Percentiles rank a stretch among this genome's conserved stretches.
Evolutionary conservation across 1,284 basidiomycete species (phyloP).

Genomic region (Boletus albobrunnescens): DNA sequence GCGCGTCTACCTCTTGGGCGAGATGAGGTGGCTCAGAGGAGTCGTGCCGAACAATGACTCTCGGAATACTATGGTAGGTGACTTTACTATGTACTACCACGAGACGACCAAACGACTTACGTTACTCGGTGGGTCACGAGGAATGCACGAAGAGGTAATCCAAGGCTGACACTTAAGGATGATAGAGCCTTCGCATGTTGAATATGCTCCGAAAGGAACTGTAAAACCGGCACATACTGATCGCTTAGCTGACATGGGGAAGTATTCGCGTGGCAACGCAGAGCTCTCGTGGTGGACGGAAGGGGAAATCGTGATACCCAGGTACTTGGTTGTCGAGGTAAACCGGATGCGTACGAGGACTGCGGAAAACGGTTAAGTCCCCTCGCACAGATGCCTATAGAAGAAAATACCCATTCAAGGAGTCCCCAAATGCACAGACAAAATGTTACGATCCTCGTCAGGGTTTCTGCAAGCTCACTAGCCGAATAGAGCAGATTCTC

Average conservation of each 20-base stretch:
- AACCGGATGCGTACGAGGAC: constrained; percentile 17
- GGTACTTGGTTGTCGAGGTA: constrained; percentile 6
- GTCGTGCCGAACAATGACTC: background rate
- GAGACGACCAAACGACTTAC: constrained; percentile 13
- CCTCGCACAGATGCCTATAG: background rate
- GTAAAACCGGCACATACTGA: constrained; percentile 20
- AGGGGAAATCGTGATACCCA: constrained; percentile 15
- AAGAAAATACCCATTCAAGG: constrained; percentile 24
- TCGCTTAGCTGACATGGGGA: constrained; percentile 8
- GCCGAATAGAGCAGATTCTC: constrained; percentile 7
- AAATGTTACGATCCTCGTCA: constrained; percentile 18
- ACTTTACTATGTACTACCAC: background rate
- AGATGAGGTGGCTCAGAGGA: background rate
- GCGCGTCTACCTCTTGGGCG: constrained; percentile 3
- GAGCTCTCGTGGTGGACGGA: constrained; percentile 4
- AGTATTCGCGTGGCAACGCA: constrained; percentile 3
- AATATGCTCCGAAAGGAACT: constrained; percentile 30
- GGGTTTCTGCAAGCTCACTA: constrained; percentile 14
- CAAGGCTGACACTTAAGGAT: constrained; percentile 21
- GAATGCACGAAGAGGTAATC: constrained; percentile 23
- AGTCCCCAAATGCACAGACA: constrained; percentile 25
- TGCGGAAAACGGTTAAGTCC: constrained; percentile 13
- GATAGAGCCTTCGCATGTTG: constrained; percentile 28
- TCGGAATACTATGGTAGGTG: constrained; percentile 10
- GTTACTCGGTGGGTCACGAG: constrained; percentile 19